Base-by-base conservation (phyloP, 2,329 filamentous ascomycete species). In the Mariannaea elegans region DNA sequence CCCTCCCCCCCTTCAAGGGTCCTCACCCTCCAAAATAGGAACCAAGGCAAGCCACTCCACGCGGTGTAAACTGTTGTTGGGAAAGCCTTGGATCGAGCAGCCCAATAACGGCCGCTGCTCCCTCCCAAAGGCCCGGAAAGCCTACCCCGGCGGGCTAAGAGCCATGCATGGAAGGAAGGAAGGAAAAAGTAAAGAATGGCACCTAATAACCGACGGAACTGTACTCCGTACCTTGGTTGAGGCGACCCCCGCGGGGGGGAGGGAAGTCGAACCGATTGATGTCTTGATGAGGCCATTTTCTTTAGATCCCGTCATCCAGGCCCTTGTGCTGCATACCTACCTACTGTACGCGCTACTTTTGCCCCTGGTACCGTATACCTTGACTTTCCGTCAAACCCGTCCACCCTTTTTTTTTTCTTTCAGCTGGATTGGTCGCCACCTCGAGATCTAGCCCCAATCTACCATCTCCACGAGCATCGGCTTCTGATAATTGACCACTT, bases 371-470 rank as follows among this genome's bases (percentile, higher is more conserved):
- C n/a, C n/a, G n/a, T n/a, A n/a, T n/a, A n/a, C n/a, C n/a, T n/a
- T n/a, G n/a, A n/a, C n/a, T n/a, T n/a, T n/a, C n/a, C n/a, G n/a
- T n/a, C n/a, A n/a, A n/a, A n/a, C n/a, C n/a, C n/a, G n/a, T n/a
- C n/a, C n/a, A n/a, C n/a, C n/a, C n/a, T n/a, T n/a, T n/a, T 50
- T 42, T 39, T 46, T 27, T 38, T 42, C 32, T 32, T 29, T 58
- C 45, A 50, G 55, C 24, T 42, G 41, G 38, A 27, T 53, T 56
- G 62, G 63, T 56, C 61, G 41, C 58, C 53, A 51, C 47, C 52
- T 46, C 53, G 60, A 60, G 54, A 65, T 66, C 64, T 63, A 64
- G 61, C 56, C 66, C 54, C 57, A 61, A 61, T 66, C 45, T 66
- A 47, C 62, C 65, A 68, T 63, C 29, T 56, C 46, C 31, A 34